Evolutionary conservation across 75 land plant species (phyloP).

Genomic region (Pinus albicaulis): DNA sequence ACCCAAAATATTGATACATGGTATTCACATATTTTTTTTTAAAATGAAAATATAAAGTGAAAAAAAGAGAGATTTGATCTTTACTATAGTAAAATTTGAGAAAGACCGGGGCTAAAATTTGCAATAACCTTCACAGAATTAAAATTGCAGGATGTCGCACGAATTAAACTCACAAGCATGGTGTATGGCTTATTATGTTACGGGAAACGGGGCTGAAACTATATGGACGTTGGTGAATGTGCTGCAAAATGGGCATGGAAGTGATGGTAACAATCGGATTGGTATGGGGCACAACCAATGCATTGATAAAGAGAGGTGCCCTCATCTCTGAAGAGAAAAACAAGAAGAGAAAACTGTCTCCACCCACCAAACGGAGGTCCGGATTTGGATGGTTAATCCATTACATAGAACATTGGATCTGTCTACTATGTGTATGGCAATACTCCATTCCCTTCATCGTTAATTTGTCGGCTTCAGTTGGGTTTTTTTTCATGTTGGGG

Average conservation of each 20-base stretch:
- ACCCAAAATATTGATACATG: too few species aligned
- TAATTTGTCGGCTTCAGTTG: conserved; percentile 83
- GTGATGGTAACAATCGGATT: conserved; percentile 77
- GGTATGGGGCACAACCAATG: conserved; percentile 97
- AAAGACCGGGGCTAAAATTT: too few species aligned
- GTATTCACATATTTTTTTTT: too few species aligned
- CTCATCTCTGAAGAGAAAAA: conserved; percentile 44
- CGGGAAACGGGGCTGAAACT: too few species aligned
- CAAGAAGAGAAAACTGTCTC: not conserved
- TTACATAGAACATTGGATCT: conserved; percentile 43
- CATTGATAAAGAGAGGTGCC: conserved; percentile 88
- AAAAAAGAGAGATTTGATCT: too few species aligned
- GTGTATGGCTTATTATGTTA: too few species aligned
- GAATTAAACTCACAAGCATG: too few species aligned
- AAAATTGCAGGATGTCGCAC: too few species aligned
- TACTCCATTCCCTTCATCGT: conserved; percentile 84
- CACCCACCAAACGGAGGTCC: not conserved
- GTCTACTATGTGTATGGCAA: conserved; percentile 74
- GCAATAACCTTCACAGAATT: too few species aligned
- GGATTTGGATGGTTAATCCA: not conserved
- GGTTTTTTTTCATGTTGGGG: conserved; percentile 69
- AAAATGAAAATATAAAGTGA: too few species aligned
- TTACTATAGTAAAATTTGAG: too few species aligned
- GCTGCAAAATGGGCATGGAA: conserved; percentile 11
- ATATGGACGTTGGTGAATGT: too few species aligned